Percentiles rank a stretch among this genome's conserved stretches.
These are phyloP conservation scores for Colletotrichum somersetense DNA, from an alignment of 2,329 filamentous ascomycete genomes.

Conservation along the genomic window DNA sequence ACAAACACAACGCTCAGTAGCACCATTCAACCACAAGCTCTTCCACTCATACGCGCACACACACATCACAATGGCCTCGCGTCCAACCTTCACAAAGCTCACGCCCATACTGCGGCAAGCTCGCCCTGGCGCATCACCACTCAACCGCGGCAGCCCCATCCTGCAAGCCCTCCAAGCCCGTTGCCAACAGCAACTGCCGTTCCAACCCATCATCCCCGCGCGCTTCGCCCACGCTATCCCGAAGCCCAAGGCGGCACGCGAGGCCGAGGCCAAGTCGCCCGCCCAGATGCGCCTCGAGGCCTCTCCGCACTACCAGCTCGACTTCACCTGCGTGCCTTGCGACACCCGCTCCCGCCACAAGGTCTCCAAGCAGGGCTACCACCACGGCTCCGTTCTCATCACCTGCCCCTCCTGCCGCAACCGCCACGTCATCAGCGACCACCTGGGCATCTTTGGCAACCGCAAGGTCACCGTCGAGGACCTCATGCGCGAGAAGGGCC, in stretches of 20 bases:
- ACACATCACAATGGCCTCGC: conserved; percentile 34
- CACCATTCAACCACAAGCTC: background rate
- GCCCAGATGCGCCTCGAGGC: conserved; percentile 45
- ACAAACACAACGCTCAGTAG: background rate
- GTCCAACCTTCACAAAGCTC: conserved; percentile 24
- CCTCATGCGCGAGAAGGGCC: conserved; percentile 80
- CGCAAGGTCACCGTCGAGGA: conserved; percentile 79
- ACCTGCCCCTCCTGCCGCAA: conserved; percentile 88
- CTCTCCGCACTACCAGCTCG: conserved; percentile 84
- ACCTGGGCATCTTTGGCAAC: conserved; percentile 83
- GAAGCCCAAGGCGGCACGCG: conserved; percentile 28
- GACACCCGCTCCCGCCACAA: conserved; percentile 82
- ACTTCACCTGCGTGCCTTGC: conserved; percentile 94
- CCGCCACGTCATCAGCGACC: conserved; percentile 91
- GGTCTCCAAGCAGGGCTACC: conserved; percentile 95
- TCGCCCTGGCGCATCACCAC: conserved; percentile 26
- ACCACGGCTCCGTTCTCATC: conserved; percentile 89
- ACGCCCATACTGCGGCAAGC: conserved; percentile 34
- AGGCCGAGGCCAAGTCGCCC: conserved; percentile 45
- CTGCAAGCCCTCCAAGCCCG: conserved; percentile 18
- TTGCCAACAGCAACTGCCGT: conserved; percentile 2
- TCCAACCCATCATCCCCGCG: conserved; percentile 30
- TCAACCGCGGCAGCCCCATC: conserved; percentile 10
- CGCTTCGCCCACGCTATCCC: conserved; percentile 48
- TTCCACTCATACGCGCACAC: background rate